phyloP scores from a whole-genome alignment of 2,329 filamentous ascomycete genomes.

The Tothia fuscella region DNA sequence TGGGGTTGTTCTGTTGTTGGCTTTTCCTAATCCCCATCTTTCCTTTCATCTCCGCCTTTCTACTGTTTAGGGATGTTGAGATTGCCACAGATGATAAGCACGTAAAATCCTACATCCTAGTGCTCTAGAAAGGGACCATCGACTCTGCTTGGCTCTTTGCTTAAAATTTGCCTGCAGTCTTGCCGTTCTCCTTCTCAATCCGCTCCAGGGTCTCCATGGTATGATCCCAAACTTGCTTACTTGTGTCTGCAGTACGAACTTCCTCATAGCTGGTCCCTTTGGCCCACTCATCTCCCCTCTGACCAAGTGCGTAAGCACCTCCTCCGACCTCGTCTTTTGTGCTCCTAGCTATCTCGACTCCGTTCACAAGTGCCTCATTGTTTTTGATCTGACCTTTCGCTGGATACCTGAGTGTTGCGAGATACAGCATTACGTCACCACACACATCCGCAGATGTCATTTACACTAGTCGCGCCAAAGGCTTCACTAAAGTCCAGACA shows the following conservation, averaged over 20 bases:
- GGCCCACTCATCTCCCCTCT: not conserved
- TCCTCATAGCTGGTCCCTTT: not conserved
- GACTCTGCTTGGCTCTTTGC: not conserved
- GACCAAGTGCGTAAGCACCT: not conserved
- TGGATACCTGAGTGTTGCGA: constrained; percentile 15
- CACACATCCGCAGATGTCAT: constrained; percentile 18
- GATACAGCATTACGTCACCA: constrained; percentile 21
- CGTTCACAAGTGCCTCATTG: not conserved
- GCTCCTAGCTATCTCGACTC: constrained; percentile 1
- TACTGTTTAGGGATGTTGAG: no score
- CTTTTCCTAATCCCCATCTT: no score
- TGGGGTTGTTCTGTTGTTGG: no score
- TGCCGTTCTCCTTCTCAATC: not conserved
- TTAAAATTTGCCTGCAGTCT: not conserved
- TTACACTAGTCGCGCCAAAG: constrained; percentile 16
- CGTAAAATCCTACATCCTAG: no score
- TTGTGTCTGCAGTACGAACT: not conserved
- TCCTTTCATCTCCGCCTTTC: no score
- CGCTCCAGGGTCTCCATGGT: constrained; percentile 1
- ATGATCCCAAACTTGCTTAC: not conserved
- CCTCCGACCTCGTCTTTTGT: not conserved
- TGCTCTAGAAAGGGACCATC: no score
- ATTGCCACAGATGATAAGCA: no score
- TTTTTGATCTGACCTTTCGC: no score
- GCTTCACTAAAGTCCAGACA: constrained; percentile 18